These are phyloP conservation scores for Venturia effusa DNA, from an alignment of 2,329 filamentous ascomycete species.

Conservation along the genomic window DNA sequence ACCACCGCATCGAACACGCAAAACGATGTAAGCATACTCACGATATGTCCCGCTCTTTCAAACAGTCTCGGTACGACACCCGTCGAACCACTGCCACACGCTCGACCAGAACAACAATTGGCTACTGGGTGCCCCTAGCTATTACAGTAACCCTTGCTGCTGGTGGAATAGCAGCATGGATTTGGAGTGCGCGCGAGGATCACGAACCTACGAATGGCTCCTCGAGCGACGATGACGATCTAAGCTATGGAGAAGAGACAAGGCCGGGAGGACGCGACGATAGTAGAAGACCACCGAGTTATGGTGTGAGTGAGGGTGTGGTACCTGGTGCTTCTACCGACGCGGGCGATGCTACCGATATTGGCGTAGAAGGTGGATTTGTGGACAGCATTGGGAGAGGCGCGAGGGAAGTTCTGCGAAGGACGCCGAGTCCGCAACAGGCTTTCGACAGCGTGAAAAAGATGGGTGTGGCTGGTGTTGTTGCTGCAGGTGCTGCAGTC, in stretches of 20 bases:
- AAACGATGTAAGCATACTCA: conserved; percentile 25
- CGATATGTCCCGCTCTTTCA: conserved; percentile 39
- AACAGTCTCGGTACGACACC: conserved; percentile 50
- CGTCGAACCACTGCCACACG: conserved; percentile 26
- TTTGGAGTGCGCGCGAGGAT: conserved; percentile 79
- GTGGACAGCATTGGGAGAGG: conserved; percentile 70
- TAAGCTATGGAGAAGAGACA: conserved; percentile 33
- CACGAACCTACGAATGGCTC: conserved; percentile 56
- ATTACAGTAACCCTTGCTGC: conserved; percentile 82
- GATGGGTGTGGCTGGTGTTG: conserved; percentile 68
- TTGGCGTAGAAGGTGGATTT: conserved; percentile 46
- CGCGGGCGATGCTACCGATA: conserved; percentile 5
- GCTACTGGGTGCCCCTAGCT: conserved; percentile 82
- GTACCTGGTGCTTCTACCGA: conserved; percentile 24
- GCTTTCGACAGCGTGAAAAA: conserved; percentile 75
- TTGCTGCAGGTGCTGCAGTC: conserved; percentile 71
- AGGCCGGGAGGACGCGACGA: conserved; percentile 6
- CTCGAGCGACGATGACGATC: conserved; percentile 35
- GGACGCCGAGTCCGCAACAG: conserved; percentile 79
- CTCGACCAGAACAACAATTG: conserved; percentile 48
- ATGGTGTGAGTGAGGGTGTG: conserved; percentile 29
- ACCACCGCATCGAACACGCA: neutral
- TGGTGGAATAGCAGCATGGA: conserved; percentile 78
- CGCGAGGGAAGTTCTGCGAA: conserved; percentile 66
- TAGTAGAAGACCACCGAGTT: neutral